A percentile compares a stretch with the other conserved stretches of the same genome.
phyloP scores from a whole-genome alignment of 2,329 filamentous ascomycete species.

The Pseudogymnoascus sp. region DNA sequence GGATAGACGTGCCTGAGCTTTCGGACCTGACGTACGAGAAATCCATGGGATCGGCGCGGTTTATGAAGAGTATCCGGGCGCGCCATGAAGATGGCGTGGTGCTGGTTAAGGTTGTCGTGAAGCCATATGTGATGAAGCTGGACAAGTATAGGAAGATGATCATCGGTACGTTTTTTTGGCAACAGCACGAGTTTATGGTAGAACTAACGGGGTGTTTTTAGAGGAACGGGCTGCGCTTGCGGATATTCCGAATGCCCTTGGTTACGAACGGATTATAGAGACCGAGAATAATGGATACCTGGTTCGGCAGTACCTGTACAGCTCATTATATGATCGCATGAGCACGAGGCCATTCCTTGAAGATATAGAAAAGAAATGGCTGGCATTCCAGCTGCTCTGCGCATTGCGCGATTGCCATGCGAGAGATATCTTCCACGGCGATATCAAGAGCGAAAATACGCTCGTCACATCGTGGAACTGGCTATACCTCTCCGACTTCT shows the following conservation, averaged over 20 bases:
- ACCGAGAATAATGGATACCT: constrained; percentile 87
- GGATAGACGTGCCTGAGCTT: constrained; percentile 89
- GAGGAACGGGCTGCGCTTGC: constrained; percentile 71
- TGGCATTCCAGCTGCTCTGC: constrained; percentile 90
- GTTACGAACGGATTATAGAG: constrained; percentile 85
- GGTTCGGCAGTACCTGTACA: constrained; percentile 90
- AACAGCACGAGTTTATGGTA: neutral
- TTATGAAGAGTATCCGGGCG: constrained; percentile 93
- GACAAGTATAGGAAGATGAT: constrained; percentile 70
- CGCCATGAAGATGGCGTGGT: constrained; percentile 84
- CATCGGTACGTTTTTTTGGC: constrained; percentile 47
- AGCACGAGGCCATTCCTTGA: constrained; percentile 94
- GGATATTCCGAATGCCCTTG: constrained; percentile 82
- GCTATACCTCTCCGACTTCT: constrained; percentile 97
- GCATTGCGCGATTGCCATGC: constrained; percentile 86
- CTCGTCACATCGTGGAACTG: constrained; percentile 99
- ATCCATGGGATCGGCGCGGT: constrained; percentile 80
- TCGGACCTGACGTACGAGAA: constrained; percentile 86
- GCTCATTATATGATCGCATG: constrained; percentile 91
- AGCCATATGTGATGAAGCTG: constrained; percentile 78
- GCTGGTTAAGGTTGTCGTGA: constrained; percentile 89
- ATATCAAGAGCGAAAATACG: constrained; percentile 97
- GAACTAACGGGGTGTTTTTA: constrained; percentile 30
- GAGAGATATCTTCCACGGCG: constrained; percentile 84
- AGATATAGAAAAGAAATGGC: constrained; percentile 97